phyloP scores from a whole-genome alignment of 768 basidiomycete species.

The Agrocybe pediades region DNA sequence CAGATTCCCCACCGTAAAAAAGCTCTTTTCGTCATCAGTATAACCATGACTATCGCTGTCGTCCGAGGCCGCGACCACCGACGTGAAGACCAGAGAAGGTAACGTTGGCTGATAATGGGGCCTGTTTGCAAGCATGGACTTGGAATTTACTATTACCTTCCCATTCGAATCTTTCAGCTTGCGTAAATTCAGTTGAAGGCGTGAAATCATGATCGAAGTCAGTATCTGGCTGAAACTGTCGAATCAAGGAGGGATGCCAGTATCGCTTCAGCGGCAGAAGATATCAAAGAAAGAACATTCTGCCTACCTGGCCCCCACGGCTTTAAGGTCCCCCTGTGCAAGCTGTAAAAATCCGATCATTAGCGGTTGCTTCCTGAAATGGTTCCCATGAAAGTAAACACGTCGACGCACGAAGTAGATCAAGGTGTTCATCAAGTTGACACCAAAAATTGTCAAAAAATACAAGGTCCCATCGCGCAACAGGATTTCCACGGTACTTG shows the following conservation, averaged over 20 bases:
- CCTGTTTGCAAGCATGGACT: not conserved
- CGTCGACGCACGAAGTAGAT: conserved; percentile 22
- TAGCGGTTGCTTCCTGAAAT: too few relatives aligned
- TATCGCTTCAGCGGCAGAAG: not conserved
- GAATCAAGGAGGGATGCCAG: not conserved
- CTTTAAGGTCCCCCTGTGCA: conserved; percentile 20
- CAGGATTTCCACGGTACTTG: conserved; percentile 18
- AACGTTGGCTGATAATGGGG: not conserved
- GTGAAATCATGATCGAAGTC: conserved; percentile 24
- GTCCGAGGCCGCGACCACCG: not conserved
- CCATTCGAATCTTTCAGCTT: not conserved
- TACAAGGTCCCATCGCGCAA: conserved; percentile 24
- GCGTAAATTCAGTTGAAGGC: conserved; percentile 22
- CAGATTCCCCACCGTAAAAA: conserved; percentile 19
- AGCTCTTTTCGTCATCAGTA: conserved; percentile 1
- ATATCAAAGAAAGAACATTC: not conserved
- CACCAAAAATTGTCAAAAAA: conserved; percentile 22
- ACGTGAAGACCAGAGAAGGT: conserved; percentile 2
- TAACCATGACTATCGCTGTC: not conserved
- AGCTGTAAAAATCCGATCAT: too few relatives aligned
- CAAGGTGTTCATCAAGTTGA: conserved; percentile 24
- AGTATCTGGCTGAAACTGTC: conserved; percentile 24
- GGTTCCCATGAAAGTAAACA: too few relatives aligned
- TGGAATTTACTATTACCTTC: not conserved
- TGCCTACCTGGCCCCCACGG: conserved; percentile 22